Evolutionary conservation across 177 flowering plant genomes (phyloP).

Genomic region (Vitis hybrid): DNA sequence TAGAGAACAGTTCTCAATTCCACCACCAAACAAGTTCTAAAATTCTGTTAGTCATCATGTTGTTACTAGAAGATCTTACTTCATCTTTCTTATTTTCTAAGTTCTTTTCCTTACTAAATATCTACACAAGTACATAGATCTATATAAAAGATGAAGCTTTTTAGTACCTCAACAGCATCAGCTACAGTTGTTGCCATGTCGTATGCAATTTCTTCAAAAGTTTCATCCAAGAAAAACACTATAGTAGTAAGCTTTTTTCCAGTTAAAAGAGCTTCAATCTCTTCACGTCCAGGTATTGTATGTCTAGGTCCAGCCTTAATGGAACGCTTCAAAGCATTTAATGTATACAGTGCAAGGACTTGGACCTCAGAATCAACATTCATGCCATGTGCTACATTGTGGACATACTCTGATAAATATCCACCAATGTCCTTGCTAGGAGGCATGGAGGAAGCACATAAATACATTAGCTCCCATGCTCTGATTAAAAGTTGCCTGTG

Average conservation of each 20-base stretch:
- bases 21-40: no score
- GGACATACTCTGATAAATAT: slow-evolving; percentile 87
- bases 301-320: slow-evolving; percentile 96
- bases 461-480: slow-evolving; percentile 95
- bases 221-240: slow-evolving; percentile 97
- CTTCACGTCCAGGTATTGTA: slow-evolving; percentile 86
- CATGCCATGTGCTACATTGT: slow-evolving; percentile 71
- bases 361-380: slow-evolving; percentile 73
- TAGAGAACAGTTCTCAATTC: no score
- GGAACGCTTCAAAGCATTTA: slow-evolving; percentile 86
- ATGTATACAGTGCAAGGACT: slow-evolving; percentile 70
- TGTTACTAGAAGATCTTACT: no score
- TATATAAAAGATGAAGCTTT: neutral
- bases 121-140: no score
- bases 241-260: slow-evolving; percentile 91
- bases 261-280: slow-evolving; percentile 90
- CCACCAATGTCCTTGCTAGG: slow-evolving; percentile 96
- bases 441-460: slow-evolving; percentile 96
- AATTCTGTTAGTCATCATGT: no score
- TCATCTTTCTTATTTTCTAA: no score
- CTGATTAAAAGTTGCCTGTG: slow-evolving; percentile 73
- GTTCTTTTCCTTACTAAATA: no score
- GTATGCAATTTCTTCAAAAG: slow-evolving; percentile 96
- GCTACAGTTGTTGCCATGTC: slow-evolving; percentile 96
- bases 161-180: slow-evolving; percentile 92